Conservation (phyloP, 768 basidiomycete genomes). For the Lanmaoa rubissima region DNA sequence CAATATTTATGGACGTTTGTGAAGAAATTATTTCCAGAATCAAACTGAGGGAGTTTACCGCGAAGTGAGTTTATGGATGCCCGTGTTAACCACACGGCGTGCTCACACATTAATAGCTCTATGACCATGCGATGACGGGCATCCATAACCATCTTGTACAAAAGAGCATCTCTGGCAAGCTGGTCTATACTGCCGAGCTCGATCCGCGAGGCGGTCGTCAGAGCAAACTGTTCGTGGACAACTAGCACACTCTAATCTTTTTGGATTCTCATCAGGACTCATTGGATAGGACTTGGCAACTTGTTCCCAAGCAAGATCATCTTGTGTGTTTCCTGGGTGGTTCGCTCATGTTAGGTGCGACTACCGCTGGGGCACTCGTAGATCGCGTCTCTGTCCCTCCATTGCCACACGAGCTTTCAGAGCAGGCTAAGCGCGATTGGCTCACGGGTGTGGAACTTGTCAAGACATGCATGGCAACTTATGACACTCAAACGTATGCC, state of each 20-base stretch:
- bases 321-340: conserved; percentile 95
- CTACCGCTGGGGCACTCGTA: conserved; percentile 54
- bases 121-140: conserved; percentile 80
- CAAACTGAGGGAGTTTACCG: conserved; percentile 74
- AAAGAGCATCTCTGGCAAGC: conserved; percentile 52
- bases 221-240: conserved; percentile 35
- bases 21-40: conserved; percentile 43
- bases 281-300: conserved; percentile 59
- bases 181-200: conserved; percentile 84
- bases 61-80: conserved; percentile 45
- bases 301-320: conserved; percentile 90
- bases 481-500: conserved; percentile 78
- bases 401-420: conserved; percentile 55
- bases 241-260: not conserved
- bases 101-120: conserved; percentile 60
- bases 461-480: conserved; percentile 84
- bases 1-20: not conserved
- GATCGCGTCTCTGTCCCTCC: conserved; percentile 68
- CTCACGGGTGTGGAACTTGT: conserved; percentile 75
- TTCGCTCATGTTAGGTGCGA: conserved; percentile 87
- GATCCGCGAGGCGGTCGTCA: conserved; percentile 48
- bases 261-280: conserved; percentile 7
- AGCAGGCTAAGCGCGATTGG: conserved; percentile 74
- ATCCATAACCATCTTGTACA: conserved; percentile 75
- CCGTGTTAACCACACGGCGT: not conserved